phyloP scores from a whole-genome alignment of 805 yeast genomes.

The Pichia insulana region DNA sequence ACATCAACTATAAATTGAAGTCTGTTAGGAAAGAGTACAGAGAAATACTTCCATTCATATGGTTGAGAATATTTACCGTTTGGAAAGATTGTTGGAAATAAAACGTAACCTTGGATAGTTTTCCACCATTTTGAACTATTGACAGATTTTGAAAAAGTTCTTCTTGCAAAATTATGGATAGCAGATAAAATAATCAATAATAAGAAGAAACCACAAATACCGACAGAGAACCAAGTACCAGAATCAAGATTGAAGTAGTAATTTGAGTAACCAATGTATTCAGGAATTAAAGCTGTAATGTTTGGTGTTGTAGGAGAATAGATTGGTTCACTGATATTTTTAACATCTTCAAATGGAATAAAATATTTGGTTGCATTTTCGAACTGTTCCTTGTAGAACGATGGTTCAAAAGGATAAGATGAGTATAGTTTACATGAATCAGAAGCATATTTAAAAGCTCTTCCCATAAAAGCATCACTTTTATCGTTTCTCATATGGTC shows the following conservation, averaged over 20 bases:
- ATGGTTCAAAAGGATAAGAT: constrained; percentile 14
- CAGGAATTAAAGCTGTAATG: constrained; percentile 5
- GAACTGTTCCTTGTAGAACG: constrained; percentile 18
- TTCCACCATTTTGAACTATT: constrained; percentile 19
- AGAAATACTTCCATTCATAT: constrained; percentile 14
- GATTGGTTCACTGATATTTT: constrained; percentile 9
- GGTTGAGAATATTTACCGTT: constrained; percentile 15
- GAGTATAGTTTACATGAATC: constrained; percentile 8
- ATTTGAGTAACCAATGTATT: constrained; percentile 10
- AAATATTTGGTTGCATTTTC: constrained; percentile 24
- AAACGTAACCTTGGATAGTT: constrained; percentile 27
- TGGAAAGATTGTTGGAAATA: constrained; percentile 33
- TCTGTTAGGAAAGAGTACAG: constrained; percentile 26
- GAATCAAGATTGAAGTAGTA: constrained; percentile 22
- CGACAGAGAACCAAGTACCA: constrained; percentile 28
- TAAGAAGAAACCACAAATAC: constrained; percentile 32
- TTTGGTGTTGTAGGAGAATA: constrained; percentile 14
- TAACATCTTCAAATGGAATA: constrained; percentile 5
- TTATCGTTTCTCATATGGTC: constrained; percentile 3
- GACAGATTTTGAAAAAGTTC: constrained; percentile 23
- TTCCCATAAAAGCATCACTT: neutral
- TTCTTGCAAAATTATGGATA: constrained; percentile 26
- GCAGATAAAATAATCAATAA: constrained; percentile 30
- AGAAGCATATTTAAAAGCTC: constrained; percentile 3
- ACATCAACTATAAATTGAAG: constrained; percentile 24